Percentiles rank a stretch among this genome's conserved stretches.
phyloP scores from a whole-genome alignment of 225 moss, liverwort and hornwort genomes.

The Physcomitrium patens region DNA sequence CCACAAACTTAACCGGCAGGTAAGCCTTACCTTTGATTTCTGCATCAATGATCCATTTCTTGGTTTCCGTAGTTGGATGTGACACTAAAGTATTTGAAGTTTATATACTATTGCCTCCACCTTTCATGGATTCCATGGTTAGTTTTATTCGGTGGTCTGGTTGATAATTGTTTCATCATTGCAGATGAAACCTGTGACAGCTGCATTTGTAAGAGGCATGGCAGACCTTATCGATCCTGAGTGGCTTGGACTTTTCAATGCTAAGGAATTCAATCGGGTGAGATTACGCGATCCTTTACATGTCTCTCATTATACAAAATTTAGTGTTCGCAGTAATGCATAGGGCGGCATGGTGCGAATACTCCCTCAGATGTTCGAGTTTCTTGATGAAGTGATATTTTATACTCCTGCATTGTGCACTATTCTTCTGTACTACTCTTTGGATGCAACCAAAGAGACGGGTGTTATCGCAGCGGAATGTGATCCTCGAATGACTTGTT shows the following conservation, averaged over 20 bases:
- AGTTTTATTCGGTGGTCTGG: not conserved
- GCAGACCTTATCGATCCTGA: constrained; percentile 71
- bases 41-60: too few relatives aligned
- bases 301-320: not conserved
- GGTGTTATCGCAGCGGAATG: not conserved
- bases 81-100: too few relatives aligned
- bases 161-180: constrained; percentile 20
- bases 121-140: not conserved
- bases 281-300: constrained; percentile 1
- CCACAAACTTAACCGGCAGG: constrained; percentile 91
- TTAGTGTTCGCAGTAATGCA: not conserved
- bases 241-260: constrained; percentile 87
- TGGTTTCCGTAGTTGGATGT: too few relatives aligned
- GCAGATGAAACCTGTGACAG: constrained; percentile 83
- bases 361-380: not conserved
- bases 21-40: constrained; percentile 17
- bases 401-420: not conserved
- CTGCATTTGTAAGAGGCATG: constrained; percentile 76
- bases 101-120: not conserved
- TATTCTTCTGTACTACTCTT: not conserved
- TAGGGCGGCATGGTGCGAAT: not conserved
- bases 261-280: constrained; percentile 95
- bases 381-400: not conserved
- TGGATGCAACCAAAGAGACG: constrained; percentile 15
- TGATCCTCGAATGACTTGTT: not conserved